Conservation (phyloP, 176 grass and related monocot species). For the Carex cristatella region DNA sequence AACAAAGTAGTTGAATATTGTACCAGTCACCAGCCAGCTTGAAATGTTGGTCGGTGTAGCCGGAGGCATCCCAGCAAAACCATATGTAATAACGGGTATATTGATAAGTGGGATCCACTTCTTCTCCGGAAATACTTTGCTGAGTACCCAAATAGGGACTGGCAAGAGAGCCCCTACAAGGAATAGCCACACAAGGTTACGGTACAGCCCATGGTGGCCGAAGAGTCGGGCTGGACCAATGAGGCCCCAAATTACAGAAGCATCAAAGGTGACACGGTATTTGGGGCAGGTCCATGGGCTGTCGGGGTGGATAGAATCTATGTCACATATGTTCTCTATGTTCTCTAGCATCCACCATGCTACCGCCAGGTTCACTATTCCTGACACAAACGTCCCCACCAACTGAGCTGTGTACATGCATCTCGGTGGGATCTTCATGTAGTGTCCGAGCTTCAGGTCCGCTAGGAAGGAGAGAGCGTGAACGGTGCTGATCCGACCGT, state of each 20-base stretch:
- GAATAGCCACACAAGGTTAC: slow-evolving; percentile 95
- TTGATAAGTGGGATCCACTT: slow-evolving; percentile 95
- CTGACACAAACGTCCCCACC: slow-evolving; percentile 68
- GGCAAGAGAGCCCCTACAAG: slow-evolving; percentile 66
- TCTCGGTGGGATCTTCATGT: slow-evolving; percentile 95
- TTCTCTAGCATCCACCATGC: slow-evolving; percentile 95
- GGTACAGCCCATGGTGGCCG: slow-evolving; percentile 56
- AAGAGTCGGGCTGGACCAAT: slow-evolving; percentile 70
- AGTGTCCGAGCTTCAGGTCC: slow-evolving; percentile 89
- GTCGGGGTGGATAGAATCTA: slow-evolving; percentile 63
- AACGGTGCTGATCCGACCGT: slow-evolving; percentile 83
- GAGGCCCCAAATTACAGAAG: slow-evolving; percentile 94
- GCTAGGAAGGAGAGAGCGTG: slow-evolving; percentile 87
- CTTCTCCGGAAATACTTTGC: slow-evolving; percentile 69
- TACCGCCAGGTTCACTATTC: slow-evolving; percentile 74
- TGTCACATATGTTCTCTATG: slow-evolving; percentile 93
- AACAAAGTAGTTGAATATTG: slow-evolving; percentile 90
- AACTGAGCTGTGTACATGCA: slow-evolving; percentile 96
- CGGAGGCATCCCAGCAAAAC: slow-evolving; percentile 91
- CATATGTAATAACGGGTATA: slow-evolving; percentile 82
- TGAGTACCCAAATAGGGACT: slow-evolving; percentile 72
- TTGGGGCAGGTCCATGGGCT: slow-evolving; percentile 98
- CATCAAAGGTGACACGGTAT: slow-evolving; percentile 82
- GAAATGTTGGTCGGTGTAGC: slow-evolving; percentile 97
- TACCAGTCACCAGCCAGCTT: slow-evolving; percentile 82